Conservation (phyloP, 164 flowering plant species). For the Liriodendron chinense region DNA sequence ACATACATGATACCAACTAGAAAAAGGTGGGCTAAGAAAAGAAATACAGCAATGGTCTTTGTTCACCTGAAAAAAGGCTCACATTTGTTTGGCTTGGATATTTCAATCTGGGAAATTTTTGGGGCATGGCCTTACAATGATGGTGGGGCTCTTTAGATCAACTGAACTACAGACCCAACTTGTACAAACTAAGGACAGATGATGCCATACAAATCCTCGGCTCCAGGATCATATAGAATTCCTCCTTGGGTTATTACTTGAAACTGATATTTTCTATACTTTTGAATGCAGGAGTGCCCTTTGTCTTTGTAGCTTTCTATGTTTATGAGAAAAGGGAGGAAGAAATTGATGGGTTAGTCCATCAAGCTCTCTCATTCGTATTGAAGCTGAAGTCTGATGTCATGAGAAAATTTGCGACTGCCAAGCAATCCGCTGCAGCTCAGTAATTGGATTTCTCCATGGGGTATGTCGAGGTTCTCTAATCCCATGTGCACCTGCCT, state of each 20-base stretch:
- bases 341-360: constrained; percentile 58
- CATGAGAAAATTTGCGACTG: constrained; percentile 23
- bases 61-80: neutral
- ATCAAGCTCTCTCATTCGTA: constrained; percentile 30
- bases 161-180: too few species aligned
- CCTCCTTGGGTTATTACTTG: neutral
- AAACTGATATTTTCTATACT: neutral
- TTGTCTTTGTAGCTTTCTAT: constrained; percentile 54
- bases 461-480: neutral
- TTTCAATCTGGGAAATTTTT: too few species aligned
- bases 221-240: neutral
- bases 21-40: too few species aligned
- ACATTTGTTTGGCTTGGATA: too few species aligned
- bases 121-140: too few species aligned
- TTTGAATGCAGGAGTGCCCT: constrained; percentile 53
- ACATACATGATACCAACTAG: too few species aligned
- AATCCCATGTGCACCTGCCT: neutral
- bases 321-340: constrained; percentile 73
- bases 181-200: too few species aligned
- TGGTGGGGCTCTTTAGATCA: too few species aligned
- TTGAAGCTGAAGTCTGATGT: constrained; percentile 43
- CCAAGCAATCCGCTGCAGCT: constrained; percentile 18
- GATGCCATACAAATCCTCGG: too few species aligned
- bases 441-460: neutral
- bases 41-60: neutral